Percentiles rank a stretch among this genome's conserved stretches.
Evolutionary conservation across 2,329 filamentous ascomycete genomes (phyloP).

Genomic region (Macroventuria anomochaeta): DNA sequence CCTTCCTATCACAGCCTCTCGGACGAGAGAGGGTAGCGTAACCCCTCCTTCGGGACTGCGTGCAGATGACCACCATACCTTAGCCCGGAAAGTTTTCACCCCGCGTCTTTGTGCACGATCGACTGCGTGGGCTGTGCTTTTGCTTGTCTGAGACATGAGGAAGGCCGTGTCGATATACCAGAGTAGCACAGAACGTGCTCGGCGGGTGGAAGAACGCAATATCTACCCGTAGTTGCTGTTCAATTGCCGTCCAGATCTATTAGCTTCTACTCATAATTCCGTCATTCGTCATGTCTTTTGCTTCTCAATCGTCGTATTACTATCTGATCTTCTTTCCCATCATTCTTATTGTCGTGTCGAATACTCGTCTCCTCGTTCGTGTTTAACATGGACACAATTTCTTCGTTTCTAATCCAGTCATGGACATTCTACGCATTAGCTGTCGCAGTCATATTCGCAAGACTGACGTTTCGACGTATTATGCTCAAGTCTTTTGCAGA

Average conservation of each 20-base stretch:
- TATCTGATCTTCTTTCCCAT: neutral
- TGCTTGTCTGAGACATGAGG: slow-evolving; percentile 10
- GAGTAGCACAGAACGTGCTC: slow-evolving; percentile 14
- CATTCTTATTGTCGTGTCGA: neutral
- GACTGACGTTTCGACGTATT: slow-evolving; percentile 31
- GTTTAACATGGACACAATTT: slow-evolving; percentile 10
- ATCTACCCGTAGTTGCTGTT: slow-evolving; percentile 7
- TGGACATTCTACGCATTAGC: slow-evolving; percentile 34
- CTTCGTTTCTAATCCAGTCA: slow-evolving; percentile 29
- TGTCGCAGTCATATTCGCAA: slow-evolving; percentile 29
- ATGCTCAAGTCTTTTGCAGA: slow-evolving; percentile 29
- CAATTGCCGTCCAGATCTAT: neutral
- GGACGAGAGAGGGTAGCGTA: neutral
- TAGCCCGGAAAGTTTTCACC: neutral
- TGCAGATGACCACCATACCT: neutral
- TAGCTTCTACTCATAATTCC: neutral
- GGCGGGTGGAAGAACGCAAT: neutral
- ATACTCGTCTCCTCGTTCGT: neutral
- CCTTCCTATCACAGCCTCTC: neutral
- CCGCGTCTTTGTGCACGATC: slow-evolving; percentile 3
- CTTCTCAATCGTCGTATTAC: neutral
- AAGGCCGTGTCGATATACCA: slow-evolving; percentile 4
- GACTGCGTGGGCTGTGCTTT: slow-evolving; percentile 1
- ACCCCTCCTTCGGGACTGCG: slow-evolving; percentile 2
- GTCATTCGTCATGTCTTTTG: neutral